phyloP scores from a whole-genome alignment of 2,329 filamentous ascomycete genomes.

The Rhexocercosporidium sp. region DNA sequence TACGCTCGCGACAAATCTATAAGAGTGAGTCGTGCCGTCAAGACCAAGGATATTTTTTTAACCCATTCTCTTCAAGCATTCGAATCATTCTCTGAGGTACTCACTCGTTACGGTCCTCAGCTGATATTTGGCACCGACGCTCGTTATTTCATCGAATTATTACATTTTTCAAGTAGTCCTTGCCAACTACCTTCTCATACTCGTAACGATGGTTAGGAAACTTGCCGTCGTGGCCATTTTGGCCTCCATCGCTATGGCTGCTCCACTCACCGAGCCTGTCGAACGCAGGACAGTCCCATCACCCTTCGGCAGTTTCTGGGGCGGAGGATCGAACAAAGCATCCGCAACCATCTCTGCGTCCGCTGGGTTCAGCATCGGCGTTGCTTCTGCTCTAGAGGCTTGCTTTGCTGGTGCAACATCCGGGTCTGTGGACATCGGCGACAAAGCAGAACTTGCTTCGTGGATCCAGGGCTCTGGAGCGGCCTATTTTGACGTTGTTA shows the following conservation, averaged over 20 bases:
- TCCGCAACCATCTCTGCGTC: not conserved
- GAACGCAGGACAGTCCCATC: not conserved
- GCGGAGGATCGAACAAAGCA: not conserved
- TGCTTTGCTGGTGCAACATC: not conserved
- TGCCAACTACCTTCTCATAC: not conserved
- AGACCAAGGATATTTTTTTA: too few relatives aligned
- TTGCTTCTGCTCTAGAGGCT: slow-evolving; percentile 10
- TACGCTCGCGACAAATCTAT: too few relatives aligned
- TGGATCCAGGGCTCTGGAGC: slow-evolving; percentile 10
- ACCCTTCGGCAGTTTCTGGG: not conserved
- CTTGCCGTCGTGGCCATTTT: slow-evolving; percentile 9
- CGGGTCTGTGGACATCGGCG: not conserved
- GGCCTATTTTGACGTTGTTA: not conserved
- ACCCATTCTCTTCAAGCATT: too few relatives aligned
- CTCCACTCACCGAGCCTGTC: not conserved
- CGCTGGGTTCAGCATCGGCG: slow-evolving; percentile 2
- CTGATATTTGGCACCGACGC: not conserved
- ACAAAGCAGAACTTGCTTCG: not conserved
- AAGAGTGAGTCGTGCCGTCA: too few relatives aligned
- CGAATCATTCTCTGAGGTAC: not conserved
- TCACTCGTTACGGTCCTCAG: not conserved
- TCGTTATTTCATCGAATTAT: not conserved
- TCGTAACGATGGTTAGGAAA: slow-evolving; percentile 11
- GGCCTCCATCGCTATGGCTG: slow-evolving; percentile 11
- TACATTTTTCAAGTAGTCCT: not conserved